These are phyloP conservation scores for Coemansia sp. DNA, from an alignment of 192 early-diverging fungal genomes.

Conservation along the genomic window DNA sequence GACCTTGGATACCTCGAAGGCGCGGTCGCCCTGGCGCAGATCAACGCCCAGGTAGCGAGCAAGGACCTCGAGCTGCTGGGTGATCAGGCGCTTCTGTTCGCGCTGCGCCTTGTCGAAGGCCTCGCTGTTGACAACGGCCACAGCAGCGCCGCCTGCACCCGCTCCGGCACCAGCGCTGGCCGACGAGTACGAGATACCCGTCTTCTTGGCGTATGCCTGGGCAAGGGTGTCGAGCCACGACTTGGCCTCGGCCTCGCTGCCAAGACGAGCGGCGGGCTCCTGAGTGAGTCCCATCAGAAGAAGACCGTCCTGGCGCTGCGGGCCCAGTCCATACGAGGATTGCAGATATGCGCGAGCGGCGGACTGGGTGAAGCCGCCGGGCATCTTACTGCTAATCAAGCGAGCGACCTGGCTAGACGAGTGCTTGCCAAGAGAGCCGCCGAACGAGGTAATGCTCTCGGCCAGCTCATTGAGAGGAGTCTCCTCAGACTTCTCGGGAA, in stretches of 20 bases:
- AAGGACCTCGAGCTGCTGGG: constrained; percentile 74
- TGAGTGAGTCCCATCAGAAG: constrained; percentile 76
- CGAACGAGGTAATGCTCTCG: constrained; percentile 65
- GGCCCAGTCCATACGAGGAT: constrained; percentile 74
- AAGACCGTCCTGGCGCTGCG: constrained; percentile 70
- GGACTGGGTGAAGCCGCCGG: constrained; percentile 77
- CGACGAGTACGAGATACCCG: constrained; percentile 63
- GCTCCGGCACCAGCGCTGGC: not conserved
- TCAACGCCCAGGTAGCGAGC: constrained; percentile 81
- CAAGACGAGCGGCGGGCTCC: constrained; percentile 82
- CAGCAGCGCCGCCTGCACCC: constrained; percentile 48
- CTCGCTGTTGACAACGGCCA: constrained; percentile 83
- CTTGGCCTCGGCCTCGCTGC: constrained; percentile 80
- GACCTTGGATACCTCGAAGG: constrained; percentile 23
- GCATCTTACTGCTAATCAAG: constrained; percentile 88
- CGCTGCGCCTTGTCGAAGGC: constrained; percentile 76
- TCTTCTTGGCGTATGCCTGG: constrained; percentile 72
- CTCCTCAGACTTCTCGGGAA: constrained; percentile 88
- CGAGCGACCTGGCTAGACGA: constrained; percentile 71
- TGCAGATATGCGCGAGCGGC: constrained; percentile 76
- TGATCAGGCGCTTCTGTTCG: constrained; percentile 66
- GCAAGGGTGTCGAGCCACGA: constrained; percentile 78
- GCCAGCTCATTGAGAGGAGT: constrained; percentile 80
- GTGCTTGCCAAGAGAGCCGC: constrained; percentile 78
- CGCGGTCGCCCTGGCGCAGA: constrained; percentile 61